phyloP scores from a whole-genome alignment of 2,329 filamentous ascomycete species.

The Pseudogymnoascus sp. region DNA sequence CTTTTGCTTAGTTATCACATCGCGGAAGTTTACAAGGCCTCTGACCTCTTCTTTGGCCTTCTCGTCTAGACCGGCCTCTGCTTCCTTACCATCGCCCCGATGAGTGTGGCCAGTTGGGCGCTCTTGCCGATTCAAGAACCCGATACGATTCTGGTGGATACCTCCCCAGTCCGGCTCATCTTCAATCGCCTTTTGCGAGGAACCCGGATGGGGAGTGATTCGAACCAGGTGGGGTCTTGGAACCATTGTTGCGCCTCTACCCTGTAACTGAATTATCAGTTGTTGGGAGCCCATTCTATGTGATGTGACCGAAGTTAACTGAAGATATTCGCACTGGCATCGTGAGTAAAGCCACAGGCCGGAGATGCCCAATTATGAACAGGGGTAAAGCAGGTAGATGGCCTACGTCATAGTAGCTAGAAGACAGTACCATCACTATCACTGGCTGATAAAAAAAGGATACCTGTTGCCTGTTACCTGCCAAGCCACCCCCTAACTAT shows the following conservation, averaged over 20 bases:
- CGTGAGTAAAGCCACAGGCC: neutral
- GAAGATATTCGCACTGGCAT: neutral
- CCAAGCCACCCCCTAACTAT: neutral
- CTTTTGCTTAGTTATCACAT: conserved; percentile 26
- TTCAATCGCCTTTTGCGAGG: conserved; percentile 31
- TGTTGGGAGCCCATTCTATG: neutral
- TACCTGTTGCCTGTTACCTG: too few species aligned
- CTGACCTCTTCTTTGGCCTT: conserved; percentile 16
- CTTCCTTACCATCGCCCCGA: conserved; percentile 21
- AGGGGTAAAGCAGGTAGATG: neutral
- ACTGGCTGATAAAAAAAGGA: neutral
- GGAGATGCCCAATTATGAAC: neutral
- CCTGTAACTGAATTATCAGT: neutral
- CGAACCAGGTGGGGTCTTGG: neutral
- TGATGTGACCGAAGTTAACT: neutral
- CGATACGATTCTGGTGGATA: conserved; percentile 33
- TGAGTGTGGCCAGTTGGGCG: conserved; percentile 33
- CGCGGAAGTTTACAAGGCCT: conserved; percentile 32
- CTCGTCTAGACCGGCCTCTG: conserved; percentile 9
- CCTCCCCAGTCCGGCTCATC: conserved; percentile 36
- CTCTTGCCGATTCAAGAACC: conserved; percentile 30
- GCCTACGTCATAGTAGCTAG: neutral
- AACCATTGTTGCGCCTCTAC: neutral
- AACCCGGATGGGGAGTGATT: conserved; percentile 31
- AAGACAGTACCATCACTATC: neutral